Evolutionary conservation across 1,139 yeast genomes (phyloP).

Genomic region (Yamadazyma friedrichii): DNA sequence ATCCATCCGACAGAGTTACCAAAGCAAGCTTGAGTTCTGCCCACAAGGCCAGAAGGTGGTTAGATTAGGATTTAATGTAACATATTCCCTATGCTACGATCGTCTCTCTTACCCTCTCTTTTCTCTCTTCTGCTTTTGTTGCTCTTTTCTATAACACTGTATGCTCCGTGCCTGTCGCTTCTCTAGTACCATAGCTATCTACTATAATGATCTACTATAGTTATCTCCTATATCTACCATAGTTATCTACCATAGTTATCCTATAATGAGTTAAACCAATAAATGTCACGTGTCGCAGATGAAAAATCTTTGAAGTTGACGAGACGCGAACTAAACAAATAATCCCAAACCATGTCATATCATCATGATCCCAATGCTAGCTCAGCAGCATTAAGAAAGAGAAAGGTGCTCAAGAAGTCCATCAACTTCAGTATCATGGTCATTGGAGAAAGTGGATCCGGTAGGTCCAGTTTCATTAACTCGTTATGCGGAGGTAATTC

Average conservation of each 20-base stretch:
- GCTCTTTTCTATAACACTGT: too few species aligned
- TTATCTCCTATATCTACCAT: too few species aligned
- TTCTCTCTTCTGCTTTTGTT: too few species aligned
- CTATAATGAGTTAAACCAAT: too few species aligned
- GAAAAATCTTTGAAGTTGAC: conserved; percentile 1
- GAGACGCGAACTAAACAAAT: neutral
- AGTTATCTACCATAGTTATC: too few species aligned
- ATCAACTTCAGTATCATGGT: conserved; percentile 57
- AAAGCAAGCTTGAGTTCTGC: conserved; percentile 40
- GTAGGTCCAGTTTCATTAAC: conserved; percentile 62
- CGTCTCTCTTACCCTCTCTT: neutral
- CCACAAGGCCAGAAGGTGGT: conserved; percentile 39
- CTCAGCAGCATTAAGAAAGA: conserved; percentile 48
- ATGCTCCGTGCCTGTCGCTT: neutral
- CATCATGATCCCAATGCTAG: conserved; percentile 17
- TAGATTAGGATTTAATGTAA: conserved; percentile 12
- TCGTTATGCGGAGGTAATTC: conserved; percentile 79
- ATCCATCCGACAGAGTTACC: conserved; percentile 39
- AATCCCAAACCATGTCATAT: conserved; percentile 10
- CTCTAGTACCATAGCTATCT: too few species aligned
- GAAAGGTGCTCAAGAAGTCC: conserved; percentile 56
- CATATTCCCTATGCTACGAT: neutral
- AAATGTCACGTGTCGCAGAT: neutral
- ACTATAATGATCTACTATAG: too few species aligned
- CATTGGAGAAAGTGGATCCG: conserved; percentile 60